Percentiles rank a stretch among this genome's conserved stretches.
phyloP scores from a whole-genome alignment of 1,284 basidiomycete genomes.

The Boletus sp. region DNA sequence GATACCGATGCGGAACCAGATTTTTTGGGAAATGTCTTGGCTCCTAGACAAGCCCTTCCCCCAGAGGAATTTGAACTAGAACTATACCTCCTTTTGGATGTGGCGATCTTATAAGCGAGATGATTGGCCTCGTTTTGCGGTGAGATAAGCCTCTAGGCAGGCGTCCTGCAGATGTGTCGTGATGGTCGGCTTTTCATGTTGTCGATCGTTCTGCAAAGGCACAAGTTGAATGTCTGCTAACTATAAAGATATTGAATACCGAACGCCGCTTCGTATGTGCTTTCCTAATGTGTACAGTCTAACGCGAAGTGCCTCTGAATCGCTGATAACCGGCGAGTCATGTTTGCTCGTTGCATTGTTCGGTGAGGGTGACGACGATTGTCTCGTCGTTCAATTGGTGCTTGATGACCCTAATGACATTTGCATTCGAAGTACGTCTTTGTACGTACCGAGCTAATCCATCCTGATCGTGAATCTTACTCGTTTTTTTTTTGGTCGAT shows the following conservation, averaged over 20 bases:
- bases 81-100: not conserved
- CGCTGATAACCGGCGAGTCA: not conserved
- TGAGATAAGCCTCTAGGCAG: not conserved
- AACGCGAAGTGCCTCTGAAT: not conserved
- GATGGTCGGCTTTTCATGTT: not conserved
- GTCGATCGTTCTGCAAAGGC: not conserved
- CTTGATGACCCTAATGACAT: not conserved
- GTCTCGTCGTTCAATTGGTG: too few relatives aligned
- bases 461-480: not conserved
- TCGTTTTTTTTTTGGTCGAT: conserved; percentile 1
- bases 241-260: too few relatives aligned
- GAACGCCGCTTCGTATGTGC: not conserved
- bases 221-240: not conserved
- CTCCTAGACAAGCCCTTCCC: not conserved
- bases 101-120: not conserved
- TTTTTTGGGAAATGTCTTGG: not conserved
- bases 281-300: not conserved
- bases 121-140: not conserved
- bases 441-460: not conserved
- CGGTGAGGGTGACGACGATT: not conserved
- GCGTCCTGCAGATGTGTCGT: not conserved
- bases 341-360: not conserved
- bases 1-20: not conserved
- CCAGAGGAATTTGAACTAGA: not conserved
- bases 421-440: not conserved